Evolutionary conservation across 192 early-diverging fungal genomes (phyloP), one percentile per base, ranked within the genome.

Genomic region (Rhizophagus prolifer): DNA sequence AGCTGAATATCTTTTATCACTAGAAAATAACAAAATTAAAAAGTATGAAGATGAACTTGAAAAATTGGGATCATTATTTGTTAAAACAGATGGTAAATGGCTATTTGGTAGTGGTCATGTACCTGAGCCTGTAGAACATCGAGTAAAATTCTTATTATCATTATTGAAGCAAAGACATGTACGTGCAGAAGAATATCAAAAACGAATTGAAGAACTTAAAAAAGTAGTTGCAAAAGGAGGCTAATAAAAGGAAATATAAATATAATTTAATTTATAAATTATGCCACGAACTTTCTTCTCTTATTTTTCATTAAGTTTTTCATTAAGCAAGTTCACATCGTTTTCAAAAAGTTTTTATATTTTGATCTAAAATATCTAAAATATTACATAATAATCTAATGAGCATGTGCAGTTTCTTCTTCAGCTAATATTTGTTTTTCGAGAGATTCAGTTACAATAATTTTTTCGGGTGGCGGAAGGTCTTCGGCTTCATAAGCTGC

Each of bases 41-140:
- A 88, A 88, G 68, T 87, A 84, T 58, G 90, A 94, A 78, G 86
- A 87, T 26, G 90, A 91, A 69, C 79, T 91, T 36, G 81, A 82
- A 9, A 82, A 86, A 64, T 82, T 91, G 8, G 85, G 81, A 73
- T 83, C 31, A 77, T 76, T 79, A 38, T 82, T 81, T 80, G 84
- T 79, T 71, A 85, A 75, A 78, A 44, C 54, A 67, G 86, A 82
- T 31, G 81, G 83, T 44, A 81, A 83, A 16, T 83, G 87, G 85
- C 61, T 91, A 47, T 87, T 87, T 80, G 83, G 85, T 21, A 81
- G 85, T 5, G 86, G 85, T 10, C 80, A 88, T 50, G 72, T 80
- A 2, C 91, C 92, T 9, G 73, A 80, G 47, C 88, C 91, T 77
- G 84, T 92, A n/a, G 83, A 86, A 41, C 79, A 80, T 58, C 81